phyloP scores from a whole-genome alignment of 2,329 filamentous ascomycete species.

The Pseudogymnoascus sp. region DNA sequence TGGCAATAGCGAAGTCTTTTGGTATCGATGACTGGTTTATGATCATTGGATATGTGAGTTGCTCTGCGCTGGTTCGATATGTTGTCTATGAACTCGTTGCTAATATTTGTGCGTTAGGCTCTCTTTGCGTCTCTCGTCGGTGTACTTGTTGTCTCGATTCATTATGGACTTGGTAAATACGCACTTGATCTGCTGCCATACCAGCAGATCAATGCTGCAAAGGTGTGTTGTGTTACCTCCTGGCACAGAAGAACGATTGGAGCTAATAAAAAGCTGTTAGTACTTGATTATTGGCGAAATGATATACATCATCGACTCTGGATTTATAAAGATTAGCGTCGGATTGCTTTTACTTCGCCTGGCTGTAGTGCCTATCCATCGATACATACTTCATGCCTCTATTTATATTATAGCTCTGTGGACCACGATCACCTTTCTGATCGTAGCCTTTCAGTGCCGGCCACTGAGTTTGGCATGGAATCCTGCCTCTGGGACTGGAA shows the following conservation, averaged over 20 bases:
- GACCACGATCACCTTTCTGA: neutral
- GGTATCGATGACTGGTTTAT: conserved; percentile 19
- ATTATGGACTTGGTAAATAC: conserved; percentile 19
- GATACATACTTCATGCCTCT: neutral
- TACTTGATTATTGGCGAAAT: neutral
- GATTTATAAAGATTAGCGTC: neutral
- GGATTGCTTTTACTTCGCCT: neutral
- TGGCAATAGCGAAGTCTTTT: conserved; percentile 16
- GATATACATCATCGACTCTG: neutral
- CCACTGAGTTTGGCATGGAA: neutral
- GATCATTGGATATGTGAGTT: conserved; percentile 14
- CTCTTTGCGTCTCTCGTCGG: neutral
- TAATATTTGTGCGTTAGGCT: neutral
- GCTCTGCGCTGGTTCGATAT: neutral
- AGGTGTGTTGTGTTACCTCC: conserved; percentile 8
- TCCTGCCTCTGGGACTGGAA: neutral
- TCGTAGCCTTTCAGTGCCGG: neutral
- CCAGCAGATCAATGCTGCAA: conserved; percentile 14
- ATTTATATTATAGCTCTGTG: neutral
- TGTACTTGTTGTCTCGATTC: conserved; percentile 2
- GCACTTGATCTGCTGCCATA: conserved; percentile 7
- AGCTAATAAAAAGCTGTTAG: neutral
- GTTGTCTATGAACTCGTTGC: neutral
- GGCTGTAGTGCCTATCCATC: neutral
- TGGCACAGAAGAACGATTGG: neutral